Evolutionary conservation across 176 grass and related monocot genomes (phyloP).

Genomic region (Pontederia crassipes): DNA sequence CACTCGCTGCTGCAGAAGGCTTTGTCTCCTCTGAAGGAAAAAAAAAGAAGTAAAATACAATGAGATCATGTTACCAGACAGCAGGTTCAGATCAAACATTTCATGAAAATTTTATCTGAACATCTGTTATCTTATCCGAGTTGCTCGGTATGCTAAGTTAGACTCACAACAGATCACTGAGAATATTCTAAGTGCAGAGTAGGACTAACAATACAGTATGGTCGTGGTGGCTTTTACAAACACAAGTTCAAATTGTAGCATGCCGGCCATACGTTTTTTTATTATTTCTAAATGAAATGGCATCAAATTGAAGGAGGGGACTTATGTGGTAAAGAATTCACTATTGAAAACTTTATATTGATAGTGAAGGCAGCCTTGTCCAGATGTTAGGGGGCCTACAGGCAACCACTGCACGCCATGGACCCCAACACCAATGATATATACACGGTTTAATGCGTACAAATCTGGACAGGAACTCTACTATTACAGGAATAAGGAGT

Average conservation of each 20-base stretch:
- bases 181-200: too few species aligned
- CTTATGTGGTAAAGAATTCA: neutral
- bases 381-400: neutral
- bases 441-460: neutral
- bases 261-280: neutral
- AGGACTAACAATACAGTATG: too few species aligned
- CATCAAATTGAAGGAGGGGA: neutral
- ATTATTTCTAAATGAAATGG: neutral
- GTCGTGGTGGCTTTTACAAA: too few species aligned
- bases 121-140: neutral
- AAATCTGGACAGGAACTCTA: neutral
- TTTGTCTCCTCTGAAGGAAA: slow-evolving; percentile 15
- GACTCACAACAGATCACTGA: too few species aligned
- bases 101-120: neutral
- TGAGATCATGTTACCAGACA: neutral
- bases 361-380: slow-evolving; percentile 5
- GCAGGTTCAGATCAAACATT: neutral
- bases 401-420: neutral
- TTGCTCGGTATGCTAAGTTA: too few species aligned
- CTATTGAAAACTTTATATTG: neutral
- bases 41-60: neutral
- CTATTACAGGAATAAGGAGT: neutral
- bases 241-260: neutral
- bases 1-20: slow-evolving; percentile 10
- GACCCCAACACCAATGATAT: neutral